Conservation (phyloP, 345 rosid species). For the Cochlearia excelsa region DNA sequence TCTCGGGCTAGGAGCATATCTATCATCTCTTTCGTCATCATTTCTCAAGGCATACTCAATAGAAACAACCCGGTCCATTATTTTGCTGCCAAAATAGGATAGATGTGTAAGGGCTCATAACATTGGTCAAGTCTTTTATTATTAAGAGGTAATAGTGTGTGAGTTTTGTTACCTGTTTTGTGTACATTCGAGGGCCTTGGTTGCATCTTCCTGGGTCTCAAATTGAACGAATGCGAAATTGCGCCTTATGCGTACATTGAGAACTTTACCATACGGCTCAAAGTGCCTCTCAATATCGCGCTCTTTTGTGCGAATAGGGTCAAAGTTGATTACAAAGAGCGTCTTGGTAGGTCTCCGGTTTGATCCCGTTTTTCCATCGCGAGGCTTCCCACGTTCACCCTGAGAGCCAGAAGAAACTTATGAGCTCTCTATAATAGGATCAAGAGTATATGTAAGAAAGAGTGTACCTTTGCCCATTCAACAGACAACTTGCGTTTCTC, state of each 20-base stretch:
- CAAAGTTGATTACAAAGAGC: constrained; percentile 80
- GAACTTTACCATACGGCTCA: constrained; percentile 73
- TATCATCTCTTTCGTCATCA: constrained; percentile 67
- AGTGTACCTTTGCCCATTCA: constrained; percentile 78
- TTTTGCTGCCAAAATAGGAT: constrained; percentile 50
- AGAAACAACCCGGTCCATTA: constrained; percentile 76
- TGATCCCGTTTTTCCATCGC: constrained; percentile 50
- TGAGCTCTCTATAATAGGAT: not conserved
- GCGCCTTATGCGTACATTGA: constrained; percentile 63
- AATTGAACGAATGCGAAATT: constrained; percentile 87
- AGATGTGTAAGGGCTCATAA: not conserved
- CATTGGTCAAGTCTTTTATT: not conserved
- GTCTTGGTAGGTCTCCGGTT: constrained; percentile 84
- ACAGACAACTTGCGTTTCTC: constrained; percentile 66
- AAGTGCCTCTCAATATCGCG: constrained; percentile 74
- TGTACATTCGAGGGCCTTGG: constrained; percentile 70
- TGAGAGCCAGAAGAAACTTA: constrained; percentile 33
- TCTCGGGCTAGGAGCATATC: constrained; percentile 57
- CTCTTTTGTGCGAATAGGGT: constrained; percentile 66
- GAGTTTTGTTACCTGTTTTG: constrained; percentile 51
- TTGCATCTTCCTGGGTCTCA: constrained; percentile 79
- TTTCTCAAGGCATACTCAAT: constrained; percentile 86
- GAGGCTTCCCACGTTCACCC: constrained; percentile 75
- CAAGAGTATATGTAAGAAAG: not conserved
- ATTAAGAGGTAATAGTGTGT: not conserved